phyloP scores from a whole-genome alignment of 1,284 basidiomycete species.

The Austroboletus novae-zelandiae region DNA sequence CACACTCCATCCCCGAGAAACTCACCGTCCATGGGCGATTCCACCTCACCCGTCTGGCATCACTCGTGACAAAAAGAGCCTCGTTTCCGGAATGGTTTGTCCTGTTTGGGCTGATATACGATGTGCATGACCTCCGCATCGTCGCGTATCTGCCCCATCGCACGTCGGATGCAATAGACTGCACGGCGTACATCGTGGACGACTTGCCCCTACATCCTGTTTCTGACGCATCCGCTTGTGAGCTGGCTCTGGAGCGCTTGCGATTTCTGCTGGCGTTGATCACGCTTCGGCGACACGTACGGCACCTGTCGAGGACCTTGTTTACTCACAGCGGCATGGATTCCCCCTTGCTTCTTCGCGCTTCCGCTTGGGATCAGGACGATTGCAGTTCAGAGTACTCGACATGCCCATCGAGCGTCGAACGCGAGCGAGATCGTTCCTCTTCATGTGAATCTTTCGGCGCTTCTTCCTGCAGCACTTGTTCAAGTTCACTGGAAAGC shows the following conservation, averaged over 20 bases:
- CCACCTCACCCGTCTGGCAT: constrained; percentile 19
- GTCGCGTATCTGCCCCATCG: constrained; percentile 21
- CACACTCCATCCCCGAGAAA: constrained; percentile 11
- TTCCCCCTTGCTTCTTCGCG: too few species aligned
- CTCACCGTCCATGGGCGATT: constrained; percentile 9
- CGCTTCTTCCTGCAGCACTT: constrained; percentile 28
- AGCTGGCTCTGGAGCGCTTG: constrained; percentile 14
- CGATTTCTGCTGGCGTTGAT: constrained; percentile 20
- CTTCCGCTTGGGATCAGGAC: too few species aligned
- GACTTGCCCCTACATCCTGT: constrained; percentile 13
- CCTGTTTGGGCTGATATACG: constrained; percentile 25
- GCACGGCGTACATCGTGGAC: constrained; percentile 20
- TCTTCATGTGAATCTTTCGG: constrained; percentile 10
- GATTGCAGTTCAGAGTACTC: constrained; percentile 23
- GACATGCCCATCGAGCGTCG: constrained; percentile 22
- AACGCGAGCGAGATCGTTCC: neutral
- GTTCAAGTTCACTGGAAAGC: constrained; percentile 12
- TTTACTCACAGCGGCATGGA: neutral
- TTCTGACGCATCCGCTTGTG: constrained; percentile 7
- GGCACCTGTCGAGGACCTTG: constrained; percentile 13
- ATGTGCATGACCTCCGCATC: constrained; percentile 16
- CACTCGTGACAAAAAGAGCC: neutral
- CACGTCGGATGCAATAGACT: constrained; percentile 7
- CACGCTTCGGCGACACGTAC: constrained; percentile 20
- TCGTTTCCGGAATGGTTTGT: constrained; percentile 29